Evolutionary conservation across 106 monocot genomes (phyloP).

Genomic region (Agapanthus africanus): DNA sequence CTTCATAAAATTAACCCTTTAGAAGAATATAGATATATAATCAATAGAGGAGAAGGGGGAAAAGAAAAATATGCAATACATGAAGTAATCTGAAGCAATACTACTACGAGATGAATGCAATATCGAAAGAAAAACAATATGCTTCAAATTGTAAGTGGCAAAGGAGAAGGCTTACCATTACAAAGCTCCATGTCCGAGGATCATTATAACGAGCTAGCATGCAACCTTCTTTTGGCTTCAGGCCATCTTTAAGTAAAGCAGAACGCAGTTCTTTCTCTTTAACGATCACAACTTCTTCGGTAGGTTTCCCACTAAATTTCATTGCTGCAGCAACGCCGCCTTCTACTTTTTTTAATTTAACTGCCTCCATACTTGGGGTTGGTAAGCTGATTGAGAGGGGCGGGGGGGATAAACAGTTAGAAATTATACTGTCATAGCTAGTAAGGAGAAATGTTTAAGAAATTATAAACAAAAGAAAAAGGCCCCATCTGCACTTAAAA

Average conservation of each 20-base stretch:
- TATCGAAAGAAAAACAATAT: neutral
- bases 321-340: slow-evolving; percentile 52
- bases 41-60: no score
- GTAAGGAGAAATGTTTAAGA: no score
- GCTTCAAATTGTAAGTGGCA: neutral
- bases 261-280: slow-evolving; percentile 54
- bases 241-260: slow-evolving; percentile 45
- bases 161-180: slow-evolving; percentile 51
- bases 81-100: neutral
- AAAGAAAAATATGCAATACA: no score
- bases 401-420: no score
- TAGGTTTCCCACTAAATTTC: slow-evolving; percentile 75
- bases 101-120: neutral
- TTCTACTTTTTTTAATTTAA: slow-evolving; percentile 52
- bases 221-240: slow-evolving; percentile 60
- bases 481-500: no score
- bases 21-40: no score
- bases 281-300: slow-evolving; percentile 40
- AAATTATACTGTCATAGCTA: no score
- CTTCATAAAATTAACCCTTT: no score
- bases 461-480: no score
- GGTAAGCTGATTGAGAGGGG: slow-evolving; percentile 54
- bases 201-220: slow-evolving; percentile 92
- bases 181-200: slow-evolving; percentile 73
- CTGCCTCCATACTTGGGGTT: slow-evolving; percentile 38